Conservation (phyloP, 2,329 filamentous ascomycete species). For the Claviceps paspali region DNA sequence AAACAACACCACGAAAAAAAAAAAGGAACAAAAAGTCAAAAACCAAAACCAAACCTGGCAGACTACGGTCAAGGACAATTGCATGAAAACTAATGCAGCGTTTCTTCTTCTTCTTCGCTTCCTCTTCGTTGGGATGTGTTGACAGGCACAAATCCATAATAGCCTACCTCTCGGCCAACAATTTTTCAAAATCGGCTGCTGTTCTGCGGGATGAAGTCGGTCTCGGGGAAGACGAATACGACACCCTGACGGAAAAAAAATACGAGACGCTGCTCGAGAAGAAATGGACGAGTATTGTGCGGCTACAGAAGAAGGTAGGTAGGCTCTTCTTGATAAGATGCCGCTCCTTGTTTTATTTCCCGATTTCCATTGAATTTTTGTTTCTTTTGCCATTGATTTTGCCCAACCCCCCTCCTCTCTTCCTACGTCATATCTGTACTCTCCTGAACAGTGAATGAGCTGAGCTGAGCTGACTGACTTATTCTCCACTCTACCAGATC, state of each 20-base stretch:
- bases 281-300: conserved; percentile 95
- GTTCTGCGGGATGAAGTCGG: conserved; percentile 64
- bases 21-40: no score
- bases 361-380: no score
- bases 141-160: conserved; percentile 81
- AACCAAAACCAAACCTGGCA: no score
- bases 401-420: neutral
- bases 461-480: no score
- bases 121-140: no score
- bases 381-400: neutral
- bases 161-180: conserved; percentile 66
- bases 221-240: conserved; percentile 55
- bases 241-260: conserved; percentile 73
- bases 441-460: no score
- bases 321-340: no score
- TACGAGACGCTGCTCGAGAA: conserved; percentile 91
- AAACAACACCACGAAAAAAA: no score
- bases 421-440: no score
- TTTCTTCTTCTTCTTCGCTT: neutral
- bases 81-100: neutral
- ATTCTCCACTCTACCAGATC: conserved; percentile 52
- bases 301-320: conserved; percentile 92
- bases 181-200: conserved; percentile 52
- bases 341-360: no score
- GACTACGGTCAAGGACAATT: no score